Conservation (phyloP, 129 eudicot genomes). For the Flaveria bidentis region DNA sequence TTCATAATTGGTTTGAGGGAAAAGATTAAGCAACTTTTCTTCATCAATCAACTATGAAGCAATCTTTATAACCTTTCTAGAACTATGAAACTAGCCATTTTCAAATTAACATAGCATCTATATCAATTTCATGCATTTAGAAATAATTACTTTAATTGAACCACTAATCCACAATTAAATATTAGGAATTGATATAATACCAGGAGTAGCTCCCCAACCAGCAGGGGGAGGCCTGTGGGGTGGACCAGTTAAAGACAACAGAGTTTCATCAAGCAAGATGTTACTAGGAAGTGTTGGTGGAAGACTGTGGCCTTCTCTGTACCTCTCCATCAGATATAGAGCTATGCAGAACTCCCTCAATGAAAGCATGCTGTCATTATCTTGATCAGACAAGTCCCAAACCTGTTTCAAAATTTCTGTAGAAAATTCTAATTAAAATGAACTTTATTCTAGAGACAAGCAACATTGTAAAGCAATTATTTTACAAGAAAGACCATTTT, state of each 20-base stretch:
- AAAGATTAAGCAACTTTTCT: constrained; percentile 7
- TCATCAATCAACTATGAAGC: constrained; percentile 9
- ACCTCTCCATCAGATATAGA: constrained; percentile 86
- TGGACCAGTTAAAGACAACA: constrained; percentile 83
- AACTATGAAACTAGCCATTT: constrained; percentile 9
- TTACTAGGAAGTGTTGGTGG: constrained; percentile 84
- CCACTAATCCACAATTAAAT: not conserved
- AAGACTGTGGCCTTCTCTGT: constrained; percentile 88
- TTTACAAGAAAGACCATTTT: not conserved
- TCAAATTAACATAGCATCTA: not conserved
- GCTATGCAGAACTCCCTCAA: constrained; percentile 92
- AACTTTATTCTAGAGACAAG: constrained; percentile 7
- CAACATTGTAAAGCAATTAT: not conserved
- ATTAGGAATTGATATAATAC: constrained; percentile 38
- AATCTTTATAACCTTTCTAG: constrained; percentile 6
- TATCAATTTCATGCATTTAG: not conserved
- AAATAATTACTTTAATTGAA: constrained; percentile 5
- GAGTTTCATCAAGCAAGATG: constrained; percentile 80
- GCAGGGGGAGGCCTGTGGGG: constrained; percentile 51
- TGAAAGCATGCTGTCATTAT: constrained; percentile 96
- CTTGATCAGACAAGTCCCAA: constrained; percentile 97
- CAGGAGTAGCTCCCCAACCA: constrained; percentile 63
- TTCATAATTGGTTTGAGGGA: constrained; percentile 1
- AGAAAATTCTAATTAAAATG: constrained; percentile 16
- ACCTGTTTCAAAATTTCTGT: constrained; percentile 94